These are phyloP conservation scores for Gaeumannomyces sp. DNA, from an alignment of 2,329 filamentous ascomycete species.

Conservation along the genomic window DNA sequence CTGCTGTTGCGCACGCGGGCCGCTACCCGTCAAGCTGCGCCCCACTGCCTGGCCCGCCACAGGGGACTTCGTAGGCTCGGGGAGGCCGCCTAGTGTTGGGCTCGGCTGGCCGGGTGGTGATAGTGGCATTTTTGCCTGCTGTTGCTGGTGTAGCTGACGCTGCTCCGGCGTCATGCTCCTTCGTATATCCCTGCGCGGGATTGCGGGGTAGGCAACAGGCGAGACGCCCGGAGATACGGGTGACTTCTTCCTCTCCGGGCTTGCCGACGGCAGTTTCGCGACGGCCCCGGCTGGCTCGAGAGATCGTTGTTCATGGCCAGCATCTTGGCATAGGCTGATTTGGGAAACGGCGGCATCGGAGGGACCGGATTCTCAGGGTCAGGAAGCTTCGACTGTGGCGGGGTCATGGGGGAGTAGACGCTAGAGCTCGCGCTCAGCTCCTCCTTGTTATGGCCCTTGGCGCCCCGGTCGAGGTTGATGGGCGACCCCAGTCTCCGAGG, in stretches of 20 bases:
- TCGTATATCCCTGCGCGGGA: constrained; percentile 8
- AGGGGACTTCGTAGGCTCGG: constrained; percentile 15
- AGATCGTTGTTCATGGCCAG: constrained; percentile 12
- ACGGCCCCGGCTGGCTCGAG: constrained; percentile 38
- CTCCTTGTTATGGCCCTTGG: constrained; percentile 16
- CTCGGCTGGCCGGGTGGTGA: constrained; percentile 34
- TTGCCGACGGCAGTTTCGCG: constrained; percentile 35
- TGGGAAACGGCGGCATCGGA: constrained; percentile 12
- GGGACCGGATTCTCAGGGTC: constrained; percentile 17
- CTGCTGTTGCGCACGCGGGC: no score
- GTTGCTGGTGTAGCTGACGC: background rate
- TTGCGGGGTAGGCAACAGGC: constrained; percentile 24
- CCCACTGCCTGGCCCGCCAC: background rate
- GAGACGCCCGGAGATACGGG: constrained; percentile 22
- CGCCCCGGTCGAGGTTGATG: constrained; percentile 17
- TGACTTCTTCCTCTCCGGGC: background rate
- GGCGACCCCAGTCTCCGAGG: constrained; percentile 20
- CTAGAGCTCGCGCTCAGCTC: constrained; percentile 25
- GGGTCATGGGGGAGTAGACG: constrained; percentile 29
- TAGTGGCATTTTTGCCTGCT: background rate
- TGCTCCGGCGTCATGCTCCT: background rate
- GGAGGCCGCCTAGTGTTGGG: constrained; percentile 31
- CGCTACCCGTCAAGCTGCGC: constrained; percentile 1
- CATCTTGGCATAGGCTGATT: constrained; percentile 8
- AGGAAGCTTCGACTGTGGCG: constrained; percentile 17